Evolutionary conservation across 352 stramenopile species (phyloP).

Genomic region (Phytophthora pseudosyringae): DNA sequence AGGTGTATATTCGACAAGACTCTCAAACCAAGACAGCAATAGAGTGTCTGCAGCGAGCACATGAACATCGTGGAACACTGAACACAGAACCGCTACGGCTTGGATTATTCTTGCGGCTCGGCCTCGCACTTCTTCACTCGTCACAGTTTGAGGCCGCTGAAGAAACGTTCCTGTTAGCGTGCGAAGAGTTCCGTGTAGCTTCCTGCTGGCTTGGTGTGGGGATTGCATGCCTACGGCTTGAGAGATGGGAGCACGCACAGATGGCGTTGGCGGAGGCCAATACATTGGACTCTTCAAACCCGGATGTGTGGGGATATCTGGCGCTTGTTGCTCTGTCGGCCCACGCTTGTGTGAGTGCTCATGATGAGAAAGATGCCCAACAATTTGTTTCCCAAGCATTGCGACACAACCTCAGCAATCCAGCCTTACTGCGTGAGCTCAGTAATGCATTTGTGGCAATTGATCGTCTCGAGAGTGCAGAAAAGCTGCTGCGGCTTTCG

Average conservation of each 20-base stretch:
- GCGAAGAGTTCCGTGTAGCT: slow-evolving; percentile 67
- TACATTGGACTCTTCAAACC: slow-evolving; percentile 63
- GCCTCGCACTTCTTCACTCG: slow-evolving; percentile 66
- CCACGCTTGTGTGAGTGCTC: slow-evolving; percentile 23
- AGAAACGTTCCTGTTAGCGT: slow-evolving; percentile 58
- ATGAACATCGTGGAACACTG: slow-evolving; percentile 45
- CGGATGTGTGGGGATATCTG: slow-evolving; percentile 83
- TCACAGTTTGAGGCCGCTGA: slow-evolving; percentile 67
- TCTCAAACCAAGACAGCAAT: slow-evolving; percentile 47
- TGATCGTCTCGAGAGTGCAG: slow-evolving; percentile 77
- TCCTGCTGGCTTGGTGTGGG: slow-evolving; percentile 84
- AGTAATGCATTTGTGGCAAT: slow-evolving; percentile 82
- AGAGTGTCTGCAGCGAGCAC: slow-evolving; percentile 56
- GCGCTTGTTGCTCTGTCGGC: slow-evolving; percentile 58
- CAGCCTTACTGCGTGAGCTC: slow-evolving; percentile 74
- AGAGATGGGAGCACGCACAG: slow-evolving; percentile 62
- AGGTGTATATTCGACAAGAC: slow-evolving; percentile 52
- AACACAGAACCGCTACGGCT: slow-evolving; percentile 44
- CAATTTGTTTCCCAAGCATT: slow-evolving; percentile 69
- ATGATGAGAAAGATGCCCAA: slow-evolving; percentile 52
- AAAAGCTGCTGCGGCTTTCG: slow-evolving; percentile 69
- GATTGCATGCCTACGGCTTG: slow-evolving; percentile 69
- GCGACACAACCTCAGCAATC: slow-evolving; percentile 64
- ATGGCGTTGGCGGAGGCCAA: slow-evolving; percentile 81
- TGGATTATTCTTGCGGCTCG: slow-evolving; percentile 60